phyloP scores from a whole-genome alignment of 331 rosid genomes.

The Cydonia oblonga region DNA sequence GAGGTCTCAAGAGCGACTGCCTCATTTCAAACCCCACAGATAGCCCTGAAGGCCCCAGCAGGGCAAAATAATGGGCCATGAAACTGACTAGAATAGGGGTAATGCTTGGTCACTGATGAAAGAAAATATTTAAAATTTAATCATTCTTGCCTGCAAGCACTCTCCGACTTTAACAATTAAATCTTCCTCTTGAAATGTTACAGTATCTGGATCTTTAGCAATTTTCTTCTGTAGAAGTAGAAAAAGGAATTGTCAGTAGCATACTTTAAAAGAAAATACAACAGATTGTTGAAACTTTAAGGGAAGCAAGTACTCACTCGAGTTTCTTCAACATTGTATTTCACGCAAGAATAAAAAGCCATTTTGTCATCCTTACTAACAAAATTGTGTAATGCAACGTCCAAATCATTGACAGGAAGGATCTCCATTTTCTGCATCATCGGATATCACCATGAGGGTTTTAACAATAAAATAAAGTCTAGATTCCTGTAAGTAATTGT shows the following conservation, averaged over 20 bases:
- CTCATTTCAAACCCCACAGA: conserved; percentile 2
- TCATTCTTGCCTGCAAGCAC: conserved; percentile 67
- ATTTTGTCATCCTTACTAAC: conserved; percentile 86
- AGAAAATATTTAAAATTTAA: neutral
- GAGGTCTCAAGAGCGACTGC: neutral
- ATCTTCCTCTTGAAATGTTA: conserved; percentile 70
- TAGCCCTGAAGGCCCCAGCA: conserved; percentile 3
- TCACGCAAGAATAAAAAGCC: conserved; percentile 79
- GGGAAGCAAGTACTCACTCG: conserved; percentile 44
- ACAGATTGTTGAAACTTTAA: neutral
- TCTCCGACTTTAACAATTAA: conserved; percentile 91
- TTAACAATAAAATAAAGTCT: neutral
- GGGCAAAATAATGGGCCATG: neutral
- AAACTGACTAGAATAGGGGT: conserved; percentile 1
- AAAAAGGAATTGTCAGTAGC: conserved; percentile 14
- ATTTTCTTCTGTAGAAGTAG: conserved; percentile 56
- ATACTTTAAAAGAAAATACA: neutral
- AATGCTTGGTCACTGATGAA: neutral
- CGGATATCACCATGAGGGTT: neutral
- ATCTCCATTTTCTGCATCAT: conserved; percentile 93
- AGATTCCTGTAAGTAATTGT: neutral
- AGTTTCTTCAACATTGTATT: conserved; percentile 74
- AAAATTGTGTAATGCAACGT: conserved; percentile 76
- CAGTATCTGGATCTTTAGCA: conserved; percentile 49
- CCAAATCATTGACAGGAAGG: conserved; percentile 93